Conservation (phyloP, 192 early-diverging fungal species). For the Coemansia sp. region DNA sequence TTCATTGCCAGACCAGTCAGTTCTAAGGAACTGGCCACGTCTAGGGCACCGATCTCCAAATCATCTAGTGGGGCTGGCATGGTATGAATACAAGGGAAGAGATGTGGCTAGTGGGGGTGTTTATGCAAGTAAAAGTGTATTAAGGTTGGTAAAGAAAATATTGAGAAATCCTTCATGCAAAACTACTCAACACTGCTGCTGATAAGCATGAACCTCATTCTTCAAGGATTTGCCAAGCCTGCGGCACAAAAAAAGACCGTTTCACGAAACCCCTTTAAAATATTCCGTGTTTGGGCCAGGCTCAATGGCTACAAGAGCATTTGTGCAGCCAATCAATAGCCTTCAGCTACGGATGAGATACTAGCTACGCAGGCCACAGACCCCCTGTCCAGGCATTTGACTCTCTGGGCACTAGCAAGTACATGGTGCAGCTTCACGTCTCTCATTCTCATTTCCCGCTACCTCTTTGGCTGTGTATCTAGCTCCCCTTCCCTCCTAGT, state of each 20-base stretch:
- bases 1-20: slow-evolving; percentile 17
- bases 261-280: background rate
- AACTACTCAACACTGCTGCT: background rate
- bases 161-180: background rate
- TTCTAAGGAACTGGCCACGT: slow-evolving; percentile 23
- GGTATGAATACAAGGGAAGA: background rate
- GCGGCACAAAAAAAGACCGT: background rate
- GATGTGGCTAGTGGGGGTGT: background rate
- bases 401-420: too few relatives aligned
- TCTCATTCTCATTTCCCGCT: background rate
- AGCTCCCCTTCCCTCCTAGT: background rate
- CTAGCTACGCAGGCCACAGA: too few relatives aligned
- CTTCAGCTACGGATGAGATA: background rate
- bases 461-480: background rate
- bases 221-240: background rate
- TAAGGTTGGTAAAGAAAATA: background rate
- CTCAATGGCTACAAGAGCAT: background rate
- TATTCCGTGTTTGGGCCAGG: background rate
- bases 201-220: background rate
- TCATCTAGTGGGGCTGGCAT: slow-evolving; percentile 10
- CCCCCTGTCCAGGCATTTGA: too few relatives aligned
- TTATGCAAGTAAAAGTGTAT: background rate
- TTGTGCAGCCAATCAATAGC: background rate
- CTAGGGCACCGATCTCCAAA: background rate
- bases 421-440: background rate